A percentile compares a stretch with the other conserved stretches of the same genome.
Evolutionary conservation across 495 filamentous ascomycete species (phyloP).

Genomic region (Lasiosphaeria ovina): DNA sequence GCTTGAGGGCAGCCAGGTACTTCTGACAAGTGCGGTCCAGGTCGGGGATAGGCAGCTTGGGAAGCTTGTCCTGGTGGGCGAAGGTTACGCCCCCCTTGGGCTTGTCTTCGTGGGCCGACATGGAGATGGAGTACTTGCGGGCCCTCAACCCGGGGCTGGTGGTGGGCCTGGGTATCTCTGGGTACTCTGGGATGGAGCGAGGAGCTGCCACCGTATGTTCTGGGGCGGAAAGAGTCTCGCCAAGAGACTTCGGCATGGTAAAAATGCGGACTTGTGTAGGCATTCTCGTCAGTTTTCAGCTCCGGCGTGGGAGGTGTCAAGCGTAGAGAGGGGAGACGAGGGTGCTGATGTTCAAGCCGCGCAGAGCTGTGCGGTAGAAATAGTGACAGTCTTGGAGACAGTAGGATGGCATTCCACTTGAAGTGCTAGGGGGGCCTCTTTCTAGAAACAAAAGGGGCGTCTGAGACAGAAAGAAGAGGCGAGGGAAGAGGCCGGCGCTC

Average conservation of each 20-base stretch:
- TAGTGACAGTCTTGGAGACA: conserved; percentile 87
- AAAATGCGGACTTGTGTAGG: conserved; percentile 59
- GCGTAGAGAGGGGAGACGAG: conserved; percentile 70
- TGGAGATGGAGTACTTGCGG: conserved; percentile 33
- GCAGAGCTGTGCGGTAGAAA: conserved; percentile 84
- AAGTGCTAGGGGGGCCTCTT: conserved; percentile 18
- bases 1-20: conserved; percentile 77
- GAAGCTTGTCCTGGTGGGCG: conserved; percentile 81
- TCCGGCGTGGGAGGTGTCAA: conserved; percentile 39
- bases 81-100: conserved; percentile 73
- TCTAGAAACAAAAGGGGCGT: conserved; percentile 5
- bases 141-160: conserved; percentile 27
- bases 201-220: conserved; percentile 28
- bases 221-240: conserved; percentile 56
- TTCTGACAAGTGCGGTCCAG: conserved; percentile 75
- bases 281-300: conserved; percentile 42
- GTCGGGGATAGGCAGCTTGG: conserved; percentile 93
- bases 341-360: conserved; percentile 76
- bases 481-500: conserved; percentile 12
- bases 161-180: conserved; percentile 30
- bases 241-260: conserved; percentile 67
- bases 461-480: conserved; percentile 6
- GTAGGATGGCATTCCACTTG: conserved; percentile 71
- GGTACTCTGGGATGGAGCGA: conserved; percentile 30
- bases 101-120: conserved; percentile 40